phyloP scores from a whole-genome alignment of 345 rosid species.

The Nasturtium officinale region DNA sequence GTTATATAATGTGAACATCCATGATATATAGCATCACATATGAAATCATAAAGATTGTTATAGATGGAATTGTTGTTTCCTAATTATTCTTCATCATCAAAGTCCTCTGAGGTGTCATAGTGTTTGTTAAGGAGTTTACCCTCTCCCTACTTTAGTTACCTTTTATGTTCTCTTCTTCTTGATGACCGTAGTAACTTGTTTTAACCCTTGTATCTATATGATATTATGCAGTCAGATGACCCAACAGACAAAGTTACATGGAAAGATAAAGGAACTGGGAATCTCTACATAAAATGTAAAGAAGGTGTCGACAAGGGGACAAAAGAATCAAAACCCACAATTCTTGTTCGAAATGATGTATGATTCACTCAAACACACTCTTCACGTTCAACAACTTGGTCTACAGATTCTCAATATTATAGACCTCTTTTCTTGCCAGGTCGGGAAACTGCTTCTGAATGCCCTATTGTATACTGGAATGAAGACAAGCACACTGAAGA shows the following conservation, averaged over 20 bases:
- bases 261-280: conserved; percentile 97
- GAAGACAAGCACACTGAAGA: conserved; percentile 76
- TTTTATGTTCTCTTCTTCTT: conserved; percentile 9
- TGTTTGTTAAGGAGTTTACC: neutral
- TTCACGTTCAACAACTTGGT: conserved; percentile 5
- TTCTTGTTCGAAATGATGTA: conserved; percentile 88
- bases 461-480: conserved; percentile 88
- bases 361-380: conserved; percentile 30
- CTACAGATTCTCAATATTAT: conserved; percentile 11
- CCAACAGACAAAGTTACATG: conserved; percentile 78
- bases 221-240: conserved; percentile 64
- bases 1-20: neutral
- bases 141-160: neutral
- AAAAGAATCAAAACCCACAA: conserved; percentile 85
- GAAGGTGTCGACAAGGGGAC: conserved; percentile 84
- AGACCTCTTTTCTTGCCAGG: conserved; percentile 49
- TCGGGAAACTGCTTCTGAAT: conserved; percentile 82
- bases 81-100: neutral
- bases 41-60: neutral
- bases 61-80: neutral
- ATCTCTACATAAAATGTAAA: conserved; percentile 82
- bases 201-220: conserved; percentile 1
- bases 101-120: conserved; percentile 8
- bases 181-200: neutral
- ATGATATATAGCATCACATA: neutral